Evolutionary conservation across 148 eudicot species (phyloP).

Genomic region (Polygonum aviculare): DNA sequence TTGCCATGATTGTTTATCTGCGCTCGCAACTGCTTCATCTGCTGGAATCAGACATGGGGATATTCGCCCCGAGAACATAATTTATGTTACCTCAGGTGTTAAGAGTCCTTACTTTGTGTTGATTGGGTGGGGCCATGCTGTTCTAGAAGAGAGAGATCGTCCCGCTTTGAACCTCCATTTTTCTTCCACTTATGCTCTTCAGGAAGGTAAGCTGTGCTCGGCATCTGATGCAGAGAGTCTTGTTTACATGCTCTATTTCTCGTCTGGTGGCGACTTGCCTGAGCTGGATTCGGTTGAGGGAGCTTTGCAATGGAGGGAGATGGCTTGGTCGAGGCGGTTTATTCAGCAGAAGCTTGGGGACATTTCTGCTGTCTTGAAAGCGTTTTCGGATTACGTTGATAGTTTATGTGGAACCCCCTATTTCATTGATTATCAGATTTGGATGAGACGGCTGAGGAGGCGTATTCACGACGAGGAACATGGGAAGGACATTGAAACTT

Average conservation of each 20-base stretch:
- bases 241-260: conserved; percentile 80
- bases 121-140: conserved; percentile 91
- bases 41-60: conserved; percentile 86
- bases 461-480: conserved; percentile 55
- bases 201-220: conserved; percentile 83
- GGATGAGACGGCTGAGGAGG: conserved; percentile 75
- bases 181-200: conserved; percentile 86
- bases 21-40: conserved; percentile 48
- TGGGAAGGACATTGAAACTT: conserved; percentile 60
- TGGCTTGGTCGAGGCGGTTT: conserved; percentile 77
- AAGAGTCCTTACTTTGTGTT: conserved; percentile 54
- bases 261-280: conserved; percentile 63
- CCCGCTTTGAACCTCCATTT: conserved; percentile 85
- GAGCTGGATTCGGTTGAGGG: conserved; percentile 89
- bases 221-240: conserved; percentile 96
- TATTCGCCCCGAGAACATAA: conserved; percentile 80
- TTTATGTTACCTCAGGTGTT: conserved; percentile 41
- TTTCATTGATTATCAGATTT: conserved; percentile 67
- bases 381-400: conserved; percentile 95
- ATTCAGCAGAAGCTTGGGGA: conserved; percentile 94
- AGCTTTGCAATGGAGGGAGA: conserved; percentile 86
- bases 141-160: conserved; percentile 87
- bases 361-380: conserved; percentile 84
- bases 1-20: conserved; percentile 91
- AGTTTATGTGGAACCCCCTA: conserved; percentile 94